phyloP scores from a whole-genome alignment of 805 yeast species.

The Ogataea minuta region DNA sequence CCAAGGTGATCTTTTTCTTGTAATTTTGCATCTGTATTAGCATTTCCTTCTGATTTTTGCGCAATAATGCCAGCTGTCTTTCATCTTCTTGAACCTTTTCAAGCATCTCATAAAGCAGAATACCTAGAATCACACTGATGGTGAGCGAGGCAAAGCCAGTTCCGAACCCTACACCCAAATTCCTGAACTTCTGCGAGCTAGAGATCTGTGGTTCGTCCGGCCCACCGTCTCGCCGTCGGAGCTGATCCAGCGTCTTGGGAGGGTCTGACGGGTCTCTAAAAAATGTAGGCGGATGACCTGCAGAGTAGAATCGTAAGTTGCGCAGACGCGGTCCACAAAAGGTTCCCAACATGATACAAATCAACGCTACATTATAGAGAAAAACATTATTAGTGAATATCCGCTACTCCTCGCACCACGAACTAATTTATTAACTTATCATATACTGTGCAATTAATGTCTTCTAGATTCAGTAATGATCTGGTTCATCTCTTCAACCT shows the following conservation, averaged over 20 bases:
- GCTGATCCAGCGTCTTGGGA: constrained; percentile 33
- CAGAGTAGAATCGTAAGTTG: constrained; percentile 6
- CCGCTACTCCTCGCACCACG: constrained; percentile 11
- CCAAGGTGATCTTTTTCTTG: constrained; percentile 50
- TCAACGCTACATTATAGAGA: background rate
- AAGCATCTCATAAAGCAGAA: constrained; percentile 11
- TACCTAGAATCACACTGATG: constrained; percentile 15
- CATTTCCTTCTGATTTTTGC: constrained; percentile 33
- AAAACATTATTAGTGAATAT: background rate
- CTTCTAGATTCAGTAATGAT: constrained; percentile 97
- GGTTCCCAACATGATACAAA: constrained; percentile 2
- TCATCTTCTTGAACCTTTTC: constrained; percentile 27
- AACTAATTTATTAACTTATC: constrained; percentile 10
- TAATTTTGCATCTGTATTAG: constrained; percentile 50
- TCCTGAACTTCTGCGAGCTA: constrained; percentile 8
- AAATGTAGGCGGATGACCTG: constrained; percentile 23
- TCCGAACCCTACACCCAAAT: constrained; percentile 19
- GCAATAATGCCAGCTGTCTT: constrained; percentile 24
- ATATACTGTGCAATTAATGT: constrained; percentile 50
- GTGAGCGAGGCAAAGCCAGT: constrained; percentile 17
- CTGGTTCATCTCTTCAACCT: constrained; percentile 97
- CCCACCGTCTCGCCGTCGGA: constrained; percentile 2
- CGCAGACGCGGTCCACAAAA: constrained; percentile 1
- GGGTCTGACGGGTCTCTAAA: constrained; percentile 25
- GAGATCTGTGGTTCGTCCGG: constrained; percentile 1